Evolutionary conservation across 805 yeast genomes (phyloP), one percentile per base, ranked within the genome.

Genomic region (Suhomyces pyralidae): DNA sequence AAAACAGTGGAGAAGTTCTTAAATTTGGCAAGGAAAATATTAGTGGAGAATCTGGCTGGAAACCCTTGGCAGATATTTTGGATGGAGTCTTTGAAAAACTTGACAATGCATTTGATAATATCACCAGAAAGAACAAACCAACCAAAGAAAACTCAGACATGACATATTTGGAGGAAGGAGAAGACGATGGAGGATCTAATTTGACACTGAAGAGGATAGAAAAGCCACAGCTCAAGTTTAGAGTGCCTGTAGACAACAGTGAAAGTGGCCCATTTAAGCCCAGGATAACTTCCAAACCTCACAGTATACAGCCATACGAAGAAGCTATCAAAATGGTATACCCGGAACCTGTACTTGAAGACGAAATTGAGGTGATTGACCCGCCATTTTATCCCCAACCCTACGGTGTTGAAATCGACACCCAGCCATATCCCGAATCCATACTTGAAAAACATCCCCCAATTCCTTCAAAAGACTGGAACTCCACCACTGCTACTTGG

Each of bases 181-280:
- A 9, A 22, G 46, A 48, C 3, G 30, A 57, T 15, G 58, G 62
- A 50, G 17, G 17, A 8, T 15, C 20, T n/a, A 38, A 38, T 38
- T 10, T 17, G 20, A 6, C 42, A 1, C 17, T 17, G 17, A 48
- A 64, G 55, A 69, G 75, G 44, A 67, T 82, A 19, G 68, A 64
- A 3, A 90, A 90, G 61, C 97, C 97, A 1, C 97, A 91, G 64
- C 51, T 74, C 2, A 58, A 68, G 7, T 93, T 93, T 67, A 64
- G 71, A 14, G 69, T 62, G 1, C 74, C 81, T 1, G 74, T 90
- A 7, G 90, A 91, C 63, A 90, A 90, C 64, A 70, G 84, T 3
- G 90, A 85, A 62, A 59, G 73, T 0, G 72, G 68, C 15, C 97
- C 97, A 0, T 94, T 93, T 72, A 81, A 73, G 60, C 98, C 99